Base-by-base conservation (phyloP, 208 protist genomes). In the Herpetomonas samuelpessoai region DNA sequence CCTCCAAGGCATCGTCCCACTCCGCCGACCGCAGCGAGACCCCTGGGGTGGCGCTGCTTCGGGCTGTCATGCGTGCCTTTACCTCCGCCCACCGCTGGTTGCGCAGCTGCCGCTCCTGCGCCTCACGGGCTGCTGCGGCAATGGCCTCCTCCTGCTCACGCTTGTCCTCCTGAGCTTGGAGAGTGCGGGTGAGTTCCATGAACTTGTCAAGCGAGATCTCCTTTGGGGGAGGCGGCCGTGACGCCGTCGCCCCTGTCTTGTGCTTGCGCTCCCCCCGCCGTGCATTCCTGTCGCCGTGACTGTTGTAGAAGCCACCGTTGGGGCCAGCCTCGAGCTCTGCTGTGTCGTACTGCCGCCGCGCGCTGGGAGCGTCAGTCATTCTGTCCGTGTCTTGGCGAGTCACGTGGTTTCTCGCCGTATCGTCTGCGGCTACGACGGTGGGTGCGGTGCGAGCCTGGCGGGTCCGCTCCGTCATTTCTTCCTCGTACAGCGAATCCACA, bases 31-130 rank as follows among this genome's bases (percentile, higher is more conserved):
- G 60, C 7, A 64, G 61, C 14, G 54, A 62, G 30, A 30, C 55
- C 19, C 64, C 30, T 24, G 69, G 30, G 0, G 56, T 52, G 1
- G 57, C 50, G 25, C 63, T 46, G 31, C 50, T 41, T 24, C 56
- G 46, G 16, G 56, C 49, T 29, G 39, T 51, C 75, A 81, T 72
- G 50, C 75, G 60, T 3, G 51, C 63, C 59, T 74, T 73, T 24
- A 81, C 57, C 1, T 62, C 70, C 27, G 54, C 60, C 75, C 75
- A 81, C 21, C 61, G 50, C n/a, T 46, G 49, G 19, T 72, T 62
- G 28, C 75, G 70, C 18, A 69, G 27, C 19, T 24, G 24, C 18
- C 54, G 68, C 49, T 65, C 22, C 10, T 71, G 59, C 28, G 64
- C 55, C 27, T 61, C 68, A 39, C 57, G 49, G 9, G 4, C 19